Base-by-base conservation (phyloP, 495 filamentous ascomycete species). In the Ascobolus immersus region DNA sequence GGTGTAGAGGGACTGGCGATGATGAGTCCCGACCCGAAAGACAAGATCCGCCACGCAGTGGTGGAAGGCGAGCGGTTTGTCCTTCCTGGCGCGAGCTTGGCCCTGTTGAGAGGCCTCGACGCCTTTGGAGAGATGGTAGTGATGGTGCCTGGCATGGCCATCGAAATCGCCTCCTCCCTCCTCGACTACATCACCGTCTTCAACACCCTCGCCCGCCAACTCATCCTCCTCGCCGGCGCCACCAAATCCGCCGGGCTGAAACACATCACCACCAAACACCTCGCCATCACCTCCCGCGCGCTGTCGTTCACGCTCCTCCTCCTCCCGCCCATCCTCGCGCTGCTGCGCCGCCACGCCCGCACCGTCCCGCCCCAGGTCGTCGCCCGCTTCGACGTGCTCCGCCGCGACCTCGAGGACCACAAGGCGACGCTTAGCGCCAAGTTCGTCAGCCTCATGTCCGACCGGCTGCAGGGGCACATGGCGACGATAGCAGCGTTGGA, bases 251-350 rank as follows among this genome's bases (percentile, higher is more conserved):
- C 81, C 4, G 86, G 86, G 1, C 55, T 99, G 7, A 91, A 80
- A 47, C 90, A 91, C 41, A 99, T 99, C 44, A 93, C 79, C 2
- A 89, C 86, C 0, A 86, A 82, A 44, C 82, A 99, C 55, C 67
- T 99, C 5, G 84, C 86, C 0, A 65, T 94, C 18, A 81, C 89
- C 6, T 81, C 76, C 2, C 89, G 93, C 51, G 73, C 82, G 0
- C 53, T 93, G 17, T 73, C 74, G 35, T 92, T 99, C 45, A 71
- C 94, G 24, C 73, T 76, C 17, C 69, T 74, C 1, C 54, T 93
- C 4, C 74, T 92, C 7, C 86, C 89, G 0, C 81, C 94, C 48
- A 65, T 93, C 14, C 68, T 86, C 2, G 86, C 94, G 49, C 89
- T 86, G 39, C 68, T 84, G 14, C 69, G 89, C 2, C 69, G 86